Conservation (phyloP, 2,329 filamentous ascomycete genomes). For the Blumeria hordei region DNA sequence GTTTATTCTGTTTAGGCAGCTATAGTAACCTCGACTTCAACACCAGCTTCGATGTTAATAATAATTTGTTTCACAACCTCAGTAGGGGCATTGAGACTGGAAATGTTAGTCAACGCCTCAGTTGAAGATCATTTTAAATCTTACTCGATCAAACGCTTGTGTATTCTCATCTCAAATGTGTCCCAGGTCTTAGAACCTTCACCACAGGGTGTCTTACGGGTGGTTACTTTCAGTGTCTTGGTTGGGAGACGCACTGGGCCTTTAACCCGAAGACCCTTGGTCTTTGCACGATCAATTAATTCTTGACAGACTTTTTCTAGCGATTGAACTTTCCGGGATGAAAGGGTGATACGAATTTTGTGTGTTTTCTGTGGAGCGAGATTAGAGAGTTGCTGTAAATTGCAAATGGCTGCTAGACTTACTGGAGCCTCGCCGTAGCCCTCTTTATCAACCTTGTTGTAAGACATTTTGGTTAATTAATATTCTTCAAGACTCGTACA, state of each 20-base stretch:
- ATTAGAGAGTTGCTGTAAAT: background rate
- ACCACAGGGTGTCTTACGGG: conserved; percentile 97
- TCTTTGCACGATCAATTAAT: conserved; percentile 94
- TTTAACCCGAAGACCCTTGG: conserved; percentile 97
- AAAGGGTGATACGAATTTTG: conserved; percentile 96
- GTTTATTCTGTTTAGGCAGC: conserved; percentile 32
- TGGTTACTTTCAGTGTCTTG: conserved; percentile 57
- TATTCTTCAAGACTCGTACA: conserved; percentile 63
- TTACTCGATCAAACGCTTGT: conserved; percentile 92
- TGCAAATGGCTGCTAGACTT: conserved; percentile 18
- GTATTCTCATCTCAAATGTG: conserved; percentile 95
- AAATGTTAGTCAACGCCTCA: background rate
- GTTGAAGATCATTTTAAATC: conserved; percentile 10
- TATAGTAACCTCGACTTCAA: conserved; percentile 84
- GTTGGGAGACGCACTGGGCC: conserved; percentile 92
- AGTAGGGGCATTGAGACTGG: conserved; percentile 76
- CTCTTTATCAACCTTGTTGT: conserved; percentile 84
- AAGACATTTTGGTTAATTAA: conserved; percentile 44
- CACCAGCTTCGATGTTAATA: conserved; percentile 84
- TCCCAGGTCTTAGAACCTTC: conserved; percentile 99
- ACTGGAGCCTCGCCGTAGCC: conserved; percentile 65
- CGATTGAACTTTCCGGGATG: conserved; percentile 77
- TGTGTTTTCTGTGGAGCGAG: conserved; percentile 48
- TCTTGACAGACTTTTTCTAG: conserved; percentile 97
- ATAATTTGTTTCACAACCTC: conserved; percentile 96